Base-by-base conservation (phyloP, 768 basidiomycete species). In the Cystobasidium ongulense region DNA sequence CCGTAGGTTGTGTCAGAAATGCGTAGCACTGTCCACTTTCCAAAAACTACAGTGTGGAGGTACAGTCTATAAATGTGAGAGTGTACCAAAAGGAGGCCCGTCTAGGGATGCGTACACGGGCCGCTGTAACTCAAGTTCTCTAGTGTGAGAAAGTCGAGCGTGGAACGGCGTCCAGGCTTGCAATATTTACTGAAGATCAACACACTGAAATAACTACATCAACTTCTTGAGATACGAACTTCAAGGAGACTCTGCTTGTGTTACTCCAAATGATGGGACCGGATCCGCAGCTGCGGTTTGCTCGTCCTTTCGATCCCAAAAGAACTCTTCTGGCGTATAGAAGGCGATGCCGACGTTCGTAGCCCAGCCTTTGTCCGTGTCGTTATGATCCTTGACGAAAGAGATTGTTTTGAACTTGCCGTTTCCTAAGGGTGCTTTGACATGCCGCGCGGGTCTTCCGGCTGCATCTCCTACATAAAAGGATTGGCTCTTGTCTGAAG, bases 381-480 rank as follows among this genome's bases (percentile, higher is more conserved):
- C 75, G 13, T 21, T 25, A 38, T 76, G 76, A 73, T 78, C 76
- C 27, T 35, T 33, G 8, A n/a, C 31, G 53, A 63, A 71, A 1
- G 41, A 23, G 31, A 50, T 53, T 2, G 29, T 74, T 21, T 74
- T 65, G 1, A 52, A 18, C 21, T 7, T 36, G 15, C 25, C 33
- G 65, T 27, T 43, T 79, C 25, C 77, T 76, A 62, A 81, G 80
- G 78, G 57, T 13, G 33, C 57, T 13, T 59, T 59, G 5, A 59
- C 57, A 5, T 13, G 11, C 21, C 82, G 81, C 21, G 76, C 76
- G 33, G 75, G 57, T 72, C 82, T 74, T 0, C 83, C 83, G 10
- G 83, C 83, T 1, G 83, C 83, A 72, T 84, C 83, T 1, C 83
- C 83, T 5, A 84, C 81, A 73, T 80, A 84, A 74, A 81, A 81